Conservation (phyloP, 805 yeast species). For the Ogataea ramenticola region DNA sequence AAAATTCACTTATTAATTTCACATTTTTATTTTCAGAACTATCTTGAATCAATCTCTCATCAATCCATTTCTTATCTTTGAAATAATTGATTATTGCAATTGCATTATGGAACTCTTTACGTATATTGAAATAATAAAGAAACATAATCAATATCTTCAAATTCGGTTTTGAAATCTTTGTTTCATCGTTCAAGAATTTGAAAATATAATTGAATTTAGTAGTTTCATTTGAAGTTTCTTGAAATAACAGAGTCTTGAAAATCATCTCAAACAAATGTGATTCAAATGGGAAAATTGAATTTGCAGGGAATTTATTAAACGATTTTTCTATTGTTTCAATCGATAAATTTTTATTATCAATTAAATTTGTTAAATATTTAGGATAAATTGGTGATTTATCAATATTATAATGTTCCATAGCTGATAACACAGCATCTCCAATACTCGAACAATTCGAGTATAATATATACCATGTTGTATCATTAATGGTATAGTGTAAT, state of each 20-base stretch:
- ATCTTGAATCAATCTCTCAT: not conserved
- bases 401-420: not conserved
- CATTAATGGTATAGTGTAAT: not conserved
- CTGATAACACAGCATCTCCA: not conserved
- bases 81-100: slow-evolving; percentile 1
- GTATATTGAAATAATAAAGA: not conserved
- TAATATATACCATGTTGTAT: not conserved
- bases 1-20: not conserved
- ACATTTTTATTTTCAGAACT: not conserved
- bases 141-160: not conserved
- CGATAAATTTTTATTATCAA: no score
- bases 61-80: not conserved
- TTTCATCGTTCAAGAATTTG: not conserved
- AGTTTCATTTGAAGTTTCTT: not conserved
- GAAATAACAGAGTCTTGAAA: not conserved
- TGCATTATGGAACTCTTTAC: not conserved
- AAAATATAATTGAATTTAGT: not conserved
- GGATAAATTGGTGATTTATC: not conserved
- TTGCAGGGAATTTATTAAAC: no score
- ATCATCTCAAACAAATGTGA: not conserved
- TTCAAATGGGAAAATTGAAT: no score
- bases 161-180: not conserved
- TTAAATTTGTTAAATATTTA: no score
- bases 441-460: not conserved
- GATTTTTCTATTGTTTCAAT: no score